These are phyloP conservation scores for Pouteria campechiana DNA, from an alignment of 179 eudicot species.

Conservation along the genomic window DNA sequence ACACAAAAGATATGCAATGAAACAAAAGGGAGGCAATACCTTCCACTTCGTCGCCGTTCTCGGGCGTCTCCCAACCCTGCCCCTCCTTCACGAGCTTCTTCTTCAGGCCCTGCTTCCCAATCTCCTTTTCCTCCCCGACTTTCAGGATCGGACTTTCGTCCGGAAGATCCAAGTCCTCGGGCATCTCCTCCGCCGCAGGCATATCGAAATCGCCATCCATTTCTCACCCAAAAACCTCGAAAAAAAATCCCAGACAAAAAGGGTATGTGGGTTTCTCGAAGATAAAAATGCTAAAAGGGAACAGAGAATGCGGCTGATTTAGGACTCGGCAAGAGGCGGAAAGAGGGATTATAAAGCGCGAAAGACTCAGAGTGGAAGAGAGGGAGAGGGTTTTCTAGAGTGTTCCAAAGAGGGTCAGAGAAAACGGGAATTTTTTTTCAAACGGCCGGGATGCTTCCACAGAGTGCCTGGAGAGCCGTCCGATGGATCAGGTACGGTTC, in stretches of 20 bases:
- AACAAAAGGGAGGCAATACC: constrained; percentile 14
- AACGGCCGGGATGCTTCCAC: constrained; percentile 30
- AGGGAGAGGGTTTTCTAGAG: constrained; percentile 29
- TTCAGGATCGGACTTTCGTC: constrained; percentile 34
- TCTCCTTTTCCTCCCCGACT: constrained; percentile 83
- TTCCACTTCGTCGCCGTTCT: constrained; percentile 73
- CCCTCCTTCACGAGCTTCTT: constrained; percentile 87
- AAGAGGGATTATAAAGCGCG: not conserved
- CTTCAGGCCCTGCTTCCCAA: constrained; percentile 55
- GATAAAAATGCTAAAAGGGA: constrained; percentile 2
- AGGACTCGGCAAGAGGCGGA: not conserved
- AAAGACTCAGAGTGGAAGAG: not conserved
- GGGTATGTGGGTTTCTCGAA: too few relatives aligned
- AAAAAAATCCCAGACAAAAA: too few relatives aligned
- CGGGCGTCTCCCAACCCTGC: constrained; percentile 75
- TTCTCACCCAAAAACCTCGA: too few relatives aligned
- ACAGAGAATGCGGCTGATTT: not conserved
- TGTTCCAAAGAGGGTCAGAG: constrained; percentile 14
- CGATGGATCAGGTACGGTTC: too few relatives aligned
- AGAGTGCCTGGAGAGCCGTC: too few relatives aligned
- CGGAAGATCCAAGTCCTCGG: constrained; percentile 35
- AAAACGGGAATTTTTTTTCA: not conserved
- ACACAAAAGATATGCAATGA: not conserved
- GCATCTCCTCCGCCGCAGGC: constrained; percentile 37
- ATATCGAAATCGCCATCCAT: constrained; percentile 74